Percentiles rank a stretch among this genome's conserved stretches.
Conservation (phyloP, 1,139 yeast species). For the Pichia sp. region DNA sequence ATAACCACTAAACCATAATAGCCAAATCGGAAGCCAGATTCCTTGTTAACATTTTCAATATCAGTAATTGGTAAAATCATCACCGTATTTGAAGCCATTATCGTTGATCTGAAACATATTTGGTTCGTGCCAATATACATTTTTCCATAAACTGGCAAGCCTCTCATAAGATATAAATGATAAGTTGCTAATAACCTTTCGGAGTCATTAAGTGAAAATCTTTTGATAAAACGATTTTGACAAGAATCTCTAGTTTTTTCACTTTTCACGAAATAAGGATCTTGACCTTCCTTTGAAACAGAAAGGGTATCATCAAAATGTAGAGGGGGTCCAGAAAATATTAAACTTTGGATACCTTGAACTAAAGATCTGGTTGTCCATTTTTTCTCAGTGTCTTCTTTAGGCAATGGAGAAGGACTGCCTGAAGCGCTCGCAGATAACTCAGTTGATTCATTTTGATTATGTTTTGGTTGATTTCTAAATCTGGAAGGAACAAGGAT, state of each 20-base stretch:
- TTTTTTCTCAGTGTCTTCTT: slow-evolving; percentile 1
- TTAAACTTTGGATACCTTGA: slow-evolving; percentile 25
- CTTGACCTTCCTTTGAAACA: slow-evolving; percentile 34
- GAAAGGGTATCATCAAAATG: slow-evolving; percentile 47
- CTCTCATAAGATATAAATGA: slow-evolving; percentile 62
- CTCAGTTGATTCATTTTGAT: background rate
- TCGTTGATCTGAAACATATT: slow-evolving; percentile 70
- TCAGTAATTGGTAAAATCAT: slow-evolving; percentile 81
- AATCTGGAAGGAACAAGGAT: slow-evolving; percentile 1
- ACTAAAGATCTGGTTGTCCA: slow-evolving; percentile 26
- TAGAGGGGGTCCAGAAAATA: slow-evolving; percentile 34
- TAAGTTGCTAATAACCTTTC: slow-evolving; percentile 61
- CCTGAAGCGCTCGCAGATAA: background rate
- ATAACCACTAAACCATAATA: slow-evolving; percentile 66
- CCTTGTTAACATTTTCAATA: slow-evolving; percentile 61
- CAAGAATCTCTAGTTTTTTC: slow-evolving; percentile 40
- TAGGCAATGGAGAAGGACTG: too few relatives aligned
- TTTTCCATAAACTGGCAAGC: slow-evolving; percentile 78
- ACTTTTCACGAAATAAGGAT: slow-evolving; percentile 41
- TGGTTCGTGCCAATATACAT: slow-evolving; percentile 61
- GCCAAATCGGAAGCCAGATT: slow-evolving; percentile 55
- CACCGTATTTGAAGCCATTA: slow-evolving; percentile 72
- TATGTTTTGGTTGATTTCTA: slow-evolving; percentile 1
- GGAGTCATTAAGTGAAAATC: slow-evolving; percentile 55
- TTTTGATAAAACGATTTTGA: slow-evolving; percentile 48